Conservation (phyloP, 2,329 filamentous ascomycete species). For the Endoconidiophora laricicola region DNA sequence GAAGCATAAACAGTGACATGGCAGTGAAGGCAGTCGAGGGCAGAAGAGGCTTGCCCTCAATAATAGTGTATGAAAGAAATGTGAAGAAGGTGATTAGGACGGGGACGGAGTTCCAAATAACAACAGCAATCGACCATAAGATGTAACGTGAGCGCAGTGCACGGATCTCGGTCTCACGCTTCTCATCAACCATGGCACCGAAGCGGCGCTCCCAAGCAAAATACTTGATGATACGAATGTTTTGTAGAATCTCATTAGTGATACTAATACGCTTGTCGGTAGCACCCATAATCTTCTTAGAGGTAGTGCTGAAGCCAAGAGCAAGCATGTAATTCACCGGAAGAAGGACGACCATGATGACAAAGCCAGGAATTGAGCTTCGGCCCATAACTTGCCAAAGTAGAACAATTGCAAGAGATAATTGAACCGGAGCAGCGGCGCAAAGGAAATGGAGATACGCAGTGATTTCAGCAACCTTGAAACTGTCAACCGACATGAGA, state of each 20-base stretch:
- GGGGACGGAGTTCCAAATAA: constrained; percentile 91
- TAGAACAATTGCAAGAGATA: constrained; percentile 62
- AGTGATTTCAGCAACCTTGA: constrained; percentile 91
- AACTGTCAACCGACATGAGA: constrained; percentile 97
- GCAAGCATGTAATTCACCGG: constrained; percentile 85
- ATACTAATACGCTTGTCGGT: constrained; percentile 93
- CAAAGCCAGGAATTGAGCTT: constrained; percentile 84
- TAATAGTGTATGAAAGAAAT: constrained; percentile 79
- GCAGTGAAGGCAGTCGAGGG: constrained; percentile 93
- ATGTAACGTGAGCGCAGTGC: constrained; percentile 71
- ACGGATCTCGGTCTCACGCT: constrained; percentile 61
- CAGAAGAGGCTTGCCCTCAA: constrained; percentile 77
- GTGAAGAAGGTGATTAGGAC: constrained; percentile 93
- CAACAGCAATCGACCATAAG: constrained; percentile 80
- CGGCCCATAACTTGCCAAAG: constrained; percentile 82
- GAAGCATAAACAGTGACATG: constrained; percentile 84
- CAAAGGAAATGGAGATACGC: constrained; percentile 94
- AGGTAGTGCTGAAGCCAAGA: constrained; percentile 66
- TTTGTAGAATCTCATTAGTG: constrained; percentile 92
- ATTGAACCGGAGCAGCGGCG: constrained; percentile 76
- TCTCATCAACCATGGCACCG: constrained; percentile 71
- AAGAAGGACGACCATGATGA: constrained; percentile 75
- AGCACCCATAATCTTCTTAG: constrained; percentile 79
- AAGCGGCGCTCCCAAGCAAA: constrained; percentile 97
- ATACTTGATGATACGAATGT: constrained; percentile 98